A percentile compares a stretch with the other conserved stretches of the same genome.
phyloP scores from a whole-genome alignment of 2,329 filamentous ascomycete species.

The Byssoonygena ceratinophila region DNA sequence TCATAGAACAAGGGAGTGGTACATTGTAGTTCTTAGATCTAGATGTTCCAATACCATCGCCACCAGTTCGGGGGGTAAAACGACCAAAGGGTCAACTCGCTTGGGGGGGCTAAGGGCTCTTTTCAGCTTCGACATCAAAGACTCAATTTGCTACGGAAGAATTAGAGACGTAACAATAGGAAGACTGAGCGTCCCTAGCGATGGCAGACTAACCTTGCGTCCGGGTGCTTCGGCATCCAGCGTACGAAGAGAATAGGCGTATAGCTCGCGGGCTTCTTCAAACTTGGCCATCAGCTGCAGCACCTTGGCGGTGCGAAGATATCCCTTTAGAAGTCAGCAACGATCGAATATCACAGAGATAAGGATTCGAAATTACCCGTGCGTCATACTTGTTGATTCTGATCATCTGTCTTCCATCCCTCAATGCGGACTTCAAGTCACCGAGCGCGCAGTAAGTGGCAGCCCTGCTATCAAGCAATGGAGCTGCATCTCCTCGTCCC shows the following conservation, averaged over 20 bases:
- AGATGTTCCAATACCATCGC: constrained; percentile 43
- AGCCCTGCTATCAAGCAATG: constrained; percentile 46
- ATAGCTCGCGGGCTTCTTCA: constrained; percentile 46
- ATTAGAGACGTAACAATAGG: no score
- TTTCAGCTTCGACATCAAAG: constrained; percentile 39
- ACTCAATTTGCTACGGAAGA: constrained; percentile 32
- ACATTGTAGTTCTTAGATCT: constrained; percentile 43
- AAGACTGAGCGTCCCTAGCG: no score
- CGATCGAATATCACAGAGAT: not conserved
- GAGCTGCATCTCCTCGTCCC: constrained; percentile 26
- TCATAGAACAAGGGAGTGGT: constrained; percentile 16
- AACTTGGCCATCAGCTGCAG: constrained; percentile 40
- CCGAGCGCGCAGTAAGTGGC: constrained; percentile 46
- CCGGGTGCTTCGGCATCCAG: constrained; percentile 35
- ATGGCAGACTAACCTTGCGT: constrained; percentile 21
- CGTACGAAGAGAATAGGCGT: constrained; percentile 47
- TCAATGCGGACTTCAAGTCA: constrained; percentile 42
- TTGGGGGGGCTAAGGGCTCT: constrained; percentile 12
- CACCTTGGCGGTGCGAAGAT: constrained; percentile 45
- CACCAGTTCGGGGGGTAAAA: constrained; percentile 46
- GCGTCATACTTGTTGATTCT: constrained; percentile 41
- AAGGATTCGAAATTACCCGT: constrained; percentile 28
- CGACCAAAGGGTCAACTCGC: constrained; percentile 41
- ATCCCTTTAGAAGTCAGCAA: constrained; percentile 33
- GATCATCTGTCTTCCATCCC: constrained; percentile 50